Base-by-base conservation (phyloP, 202 grass and related monocot species). In the Miscanthus sacchariflorus region DNA sequence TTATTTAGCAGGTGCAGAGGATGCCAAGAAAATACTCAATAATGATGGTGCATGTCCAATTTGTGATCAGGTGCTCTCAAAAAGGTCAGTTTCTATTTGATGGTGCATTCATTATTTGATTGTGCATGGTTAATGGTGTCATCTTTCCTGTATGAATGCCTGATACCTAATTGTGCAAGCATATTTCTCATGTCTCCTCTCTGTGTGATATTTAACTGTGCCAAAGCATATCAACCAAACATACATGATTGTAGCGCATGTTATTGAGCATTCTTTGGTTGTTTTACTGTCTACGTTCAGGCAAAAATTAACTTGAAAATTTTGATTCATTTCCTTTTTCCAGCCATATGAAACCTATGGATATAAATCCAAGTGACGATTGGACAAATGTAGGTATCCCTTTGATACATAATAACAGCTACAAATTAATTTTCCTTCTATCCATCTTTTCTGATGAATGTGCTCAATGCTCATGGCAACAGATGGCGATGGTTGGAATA, bases 31-130 rank as follows among this genome's bases (percentile, higher is more conserved):
- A 91, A 92, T 98, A 90, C 89, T 95, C 25, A 88, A 36, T 85
- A 93, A 90, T 48, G 95, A 98, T 90, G 91, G 85, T 79, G 78
- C 91, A 33, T 98, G 95, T 88, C 95, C 95, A 81, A 86, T 98
- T 84, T 98, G 95, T 88, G 95, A 95, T 82, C 95, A 95, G 88
- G 95, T 95, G 49, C 93, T 95, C 79, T 94, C 93, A 17, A 95
- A 98, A 98, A 95, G 93, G 95, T 98, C 23, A 33, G 76, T 25
- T 61, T 3, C 61, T 65, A 65, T 65, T 65, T 65, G 23, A 27
- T 65, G 61, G 4, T 65, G 19, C 23, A 78, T 66, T 76, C 59
- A 14, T 66, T 74, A 79, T 56, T 72, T 58, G 12, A 68, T 79
- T 43, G 40, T 79, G 11, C 77, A 79, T 63, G 33, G 39, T 81